A percentile compares a stretch with the other conserved stretches of the same genome.
These are phyloP conservation scores for Heritiera littoralis DNA, from an alignment of 345 rosid genomes.

Conservation along the genomic window DNA sequence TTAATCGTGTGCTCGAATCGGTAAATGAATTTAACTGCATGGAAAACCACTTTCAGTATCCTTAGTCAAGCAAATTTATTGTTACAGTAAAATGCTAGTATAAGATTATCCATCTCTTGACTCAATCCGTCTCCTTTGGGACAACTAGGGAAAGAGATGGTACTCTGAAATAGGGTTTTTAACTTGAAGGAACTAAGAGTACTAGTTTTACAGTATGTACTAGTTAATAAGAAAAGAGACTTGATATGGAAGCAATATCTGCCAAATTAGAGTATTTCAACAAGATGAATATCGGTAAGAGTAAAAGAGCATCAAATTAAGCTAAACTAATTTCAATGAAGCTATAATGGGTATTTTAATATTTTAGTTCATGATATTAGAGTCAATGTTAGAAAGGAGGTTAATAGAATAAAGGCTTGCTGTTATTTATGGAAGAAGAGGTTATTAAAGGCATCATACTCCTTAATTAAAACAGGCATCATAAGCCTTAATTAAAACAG, in stretches of 20 bases:
- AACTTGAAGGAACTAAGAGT: not conserved
- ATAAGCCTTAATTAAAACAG: not conserved
- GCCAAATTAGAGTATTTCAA: not conserved
- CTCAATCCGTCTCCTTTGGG: not conserved
- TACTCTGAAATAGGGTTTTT: not conserved
- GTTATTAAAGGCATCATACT: not conserved
- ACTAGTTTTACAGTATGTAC: not conserved
- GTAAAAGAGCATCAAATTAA: not conserved
- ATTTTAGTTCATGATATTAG: not conserved
- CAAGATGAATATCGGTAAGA: not conserved
- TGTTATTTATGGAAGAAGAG: not conserved
- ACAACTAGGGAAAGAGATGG: not conserved
- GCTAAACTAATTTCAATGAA: constrained; percentile 1
- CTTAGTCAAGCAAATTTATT: not conserved
- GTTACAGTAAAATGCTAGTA: not conserved
- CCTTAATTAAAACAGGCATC: constrained; percentile 1
- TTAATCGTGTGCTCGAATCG: not conserved
- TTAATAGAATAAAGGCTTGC: not conserved
- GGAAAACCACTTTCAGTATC: not conserved
- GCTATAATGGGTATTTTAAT: not conserved
- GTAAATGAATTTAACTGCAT: not conserved
- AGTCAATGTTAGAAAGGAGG: not conserved
- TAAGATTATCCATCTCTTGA: not conserved
- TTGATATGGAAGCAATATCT: not conserved
- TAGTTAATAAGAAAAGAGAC: not conserved